Base-by-base conservation (phyloP, 2,329 filamentous ascomycete species). In the Neonectria faginata region DNA sequence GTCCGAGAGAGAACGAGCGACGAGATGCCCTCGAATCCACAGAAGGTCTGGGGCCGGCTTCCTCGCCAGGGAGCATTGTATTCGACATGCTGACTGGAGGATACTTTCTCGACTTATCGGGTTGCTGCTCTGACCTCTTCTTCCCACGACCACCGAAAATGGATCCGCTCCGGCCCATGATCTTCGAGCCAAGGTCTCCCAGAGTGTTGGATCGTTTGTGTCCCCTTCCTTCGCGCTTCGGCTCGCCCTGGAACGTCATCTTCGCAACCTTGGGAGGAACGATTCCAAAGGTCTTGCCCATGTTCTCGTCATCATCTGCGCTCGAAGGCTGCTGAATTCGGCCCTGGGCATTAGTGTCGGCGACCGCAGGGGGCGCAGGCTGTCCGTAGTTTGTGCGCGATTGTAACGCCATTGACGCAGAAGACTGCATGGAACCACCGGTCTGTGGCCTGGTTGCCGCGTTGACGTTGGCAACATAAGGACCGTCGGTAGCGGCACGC, bases 61-160 rank as follows among this genome's bases (percentile, higher is more conserved):
- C 83, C 42, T 89, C 87, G 36, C 83, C 84, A 52, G 85, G 85
- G 6, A 88, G 82, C 78, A 91, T 88, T 2, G 88, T 84, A 67
- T 91, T 91, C 66, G 91, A 88, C 93, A 97, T 97, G 81, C 94
- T 97, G 52, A 95, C 92, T 4, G 95, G 95, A 60, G 95, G 95
- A 74, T 97, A 97, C 68, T 87, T 90, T 76, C 88, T 90, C 57
- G 86, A 82, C 67, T 90, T 89, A 76, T 92, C 79, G 89, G 67
- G 84, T 80, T 69, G 76, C 62, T 70, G 75, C 61, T 85, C 86
- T 9, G 81, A 74, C 64, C 85, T 82, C 77, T 85, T 86, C 75
- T 85, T 84, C 70, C 78, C 78, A 75, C 83, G 82, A 42, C 88
- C 85, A n/a, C 91, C 89, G 75, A 96, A 94, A 64, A 96, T 85